Conservation (phyloP, 2,329 filamentous ascomycete species). For the Cytospora piceicola region DNA sequence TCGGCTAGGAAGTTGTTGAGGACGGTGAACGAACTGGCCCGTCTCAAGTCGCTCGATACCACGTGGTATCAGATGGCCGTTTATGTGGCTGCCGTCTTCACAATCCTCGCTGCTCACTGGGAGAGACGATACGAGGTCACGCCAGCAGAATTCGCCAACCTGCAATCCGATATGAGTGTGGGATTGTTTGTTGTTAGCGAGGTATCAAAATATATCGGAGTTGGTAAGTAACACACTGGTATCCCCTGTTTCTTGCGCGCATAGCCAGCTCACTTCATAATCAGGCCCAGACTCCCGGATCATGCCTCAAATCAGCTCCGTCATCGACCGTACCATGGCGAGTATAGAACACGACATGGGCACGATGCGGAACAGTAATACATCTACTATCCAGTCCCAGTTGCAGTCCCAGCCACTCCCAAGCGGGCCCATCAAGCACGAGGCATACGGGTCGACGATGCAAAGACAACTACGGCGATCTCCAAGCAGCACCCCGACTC, state of each 20-base stretch:
- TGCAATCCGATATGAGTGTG: slow-evolving; percentile 68
- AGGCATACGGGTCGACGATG: slow-evolving; percentile 10
- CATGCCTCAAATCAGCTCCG: slow-evolving; percentile 49
- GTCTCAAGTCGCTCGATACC: slow-evolving; percentile 71
- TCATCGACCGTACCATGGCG: slow-evolving; percentile 55
- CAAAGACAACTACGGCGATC: slow-evolving; percentile 13
- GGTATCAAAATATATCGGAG: slow-evolving; percentile 66
- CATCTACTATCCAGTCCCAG: slow-evolving; percentile 13
- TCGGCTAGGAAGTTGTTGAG: slow-evolving; percentile 67
- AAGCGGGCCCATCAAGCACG: slow-evolving; percentile 4
- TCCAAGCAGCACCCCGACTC: slow-evolving; percentile 13
- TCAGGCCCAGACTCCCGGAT: slow-evolving; percentile 51
- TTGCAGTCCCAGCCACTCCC: slow-evolving; percentile 21
- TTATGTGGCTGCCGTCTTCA: slow-evolving; percentile 74
- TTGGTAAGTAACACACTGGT: slow-evolving; percentile 57
- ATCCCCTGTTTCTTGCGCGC: neutral
- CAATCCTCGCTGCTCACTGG: slow-evolving; percentile 70
- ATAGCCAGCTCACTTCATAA: neutral
- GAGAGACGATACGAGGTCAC: slow-evolving; percentile 66
- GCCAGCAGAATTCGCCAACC: slow-evolving; percentile 58
- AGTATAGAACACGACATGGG: slow-evolving; percentile 58
- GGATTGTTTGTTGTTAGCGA: slow-evolving; percentile 73
- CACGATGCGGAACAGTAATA: slow-evolving; percentile 37
- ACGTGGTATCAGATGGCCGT: slow-evolving; percentile 78
- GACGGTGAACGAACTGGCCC: slow-evolving; percentile 61